These are phyloP conservation scores for Linum usitatissimum DNA, from an alignment of 345 rosid genomes.

Conservation along the genomic window DNA sequence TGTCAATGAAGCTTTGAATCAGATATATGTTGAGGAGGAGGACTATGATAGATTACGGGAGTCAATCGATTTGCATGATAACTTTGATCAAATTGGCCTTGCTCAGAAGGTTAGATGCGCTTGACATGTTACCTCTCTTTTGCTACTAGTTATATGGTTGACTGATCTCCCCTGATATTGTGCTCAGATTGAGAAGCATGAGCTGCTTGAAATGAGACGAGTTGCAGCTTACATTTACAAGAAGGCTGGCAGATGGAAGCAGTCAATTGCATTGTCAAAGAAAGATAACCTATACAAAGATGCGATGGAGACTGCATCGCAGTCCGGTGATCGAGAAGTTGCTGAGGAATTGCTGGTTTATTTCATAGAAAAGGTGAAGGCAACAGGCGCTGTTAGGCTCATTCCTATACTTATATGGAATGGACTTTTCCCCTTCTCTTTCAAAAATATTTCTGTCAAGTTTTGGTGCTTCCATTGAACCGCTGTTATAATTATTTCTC, in stretches of 20 bases:
- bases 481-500: not conserved
- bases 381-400: not conserved
- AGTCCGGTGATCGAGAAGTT: constrained; percentile 92
- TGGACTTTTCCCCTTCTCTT: not conserved
- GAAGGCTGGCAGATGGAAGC: constrained; percentile 99
- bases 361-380: constrained; percentile 77
- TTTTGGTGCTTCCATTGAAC: not conserved
- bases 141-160: not conserved
- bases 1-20: constrained; percentile 87
- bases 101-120: constrained; percentile 58
- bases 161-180: constrained; percentile 6
- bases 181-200: constrained; percentile 89
- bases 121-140: not conserved
- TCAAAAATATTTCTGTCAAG: not conserved
- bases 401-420: not conserved
- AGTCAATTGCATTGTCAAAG: constrained; percentile 91
- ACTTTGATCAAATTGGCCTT: constrained; percentile 86
- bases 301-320: constrained; percentile 99
- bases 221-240: constrained; percentile 98
- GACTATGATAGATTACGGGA: constrained; percentile 90
- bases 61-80: constrained; percentile 84
- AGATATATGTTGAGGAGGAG: constrained; percentile 88
- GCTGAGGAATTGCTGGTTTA: constrained; percentile 91
- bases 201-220: constrained; percentile 99
- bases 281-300: constrained; percentile 84